These are phyloP conservation scores for Orbilia blumenaviensis DNA, from an alignment of 2,329 filamentous ascomycete species.

Conservation along the genomic window DNA sequence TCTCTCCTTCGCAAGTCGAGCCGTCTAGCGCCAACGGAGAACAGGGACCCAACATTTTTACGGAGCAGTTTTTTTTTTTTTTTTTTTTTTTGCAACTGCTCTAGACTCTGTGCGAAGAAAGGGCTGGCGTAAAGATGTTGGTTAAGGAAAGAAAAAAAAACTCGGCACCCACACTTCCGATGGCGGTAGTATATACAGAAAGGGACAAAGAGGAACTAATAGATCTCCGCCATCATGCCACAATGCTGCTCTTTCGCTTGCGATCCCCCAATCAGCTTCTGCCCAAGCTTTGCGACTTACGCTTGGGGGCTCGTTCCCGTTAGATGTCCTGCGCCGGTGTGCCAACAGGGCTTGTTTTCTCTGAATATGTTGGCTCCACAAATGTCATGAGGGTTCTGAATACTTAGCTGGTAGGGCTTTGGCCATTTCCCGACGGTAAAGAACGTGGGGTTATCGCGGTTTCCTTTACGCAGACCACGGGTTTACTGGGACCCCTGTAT, in stretches of 20 bases:
- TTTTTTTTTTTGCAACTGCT: too few relatives aligned
- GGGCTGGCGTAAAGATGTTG: too few relatives aligned
- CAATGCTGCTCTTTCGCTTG: conserved; percentile 7
- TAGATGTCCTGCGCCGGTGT: background rate
- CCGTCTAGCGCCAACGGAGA: conserved; percentile 13
- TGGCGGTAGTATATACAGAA: background rate
- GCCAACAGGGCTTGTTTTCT: background rate
- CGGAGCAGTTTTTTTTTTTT: background rate
- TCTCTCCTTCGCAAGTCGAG: background rate
- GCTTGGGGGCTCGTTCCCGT: background rate
- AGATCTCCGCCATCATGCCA: background rate
- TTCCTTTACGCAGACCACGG: background rate
- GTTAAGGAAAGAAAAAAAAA: background rate
- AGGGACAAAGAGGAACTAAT: background rate
- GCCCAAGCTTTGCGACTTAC: conserved; percentile 9
- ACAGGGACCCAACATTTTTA: background rate
- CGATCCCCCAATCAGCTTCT: conserved; percentile 8
- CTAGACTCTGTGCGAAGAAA: background rate
- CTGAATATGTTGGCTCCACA: background rate
- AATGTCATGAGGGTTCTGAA: background rate
- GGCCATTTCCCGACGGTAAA: background rate
- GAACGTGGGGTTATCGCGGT: background rate
- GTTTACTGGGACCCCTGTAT: background rate
- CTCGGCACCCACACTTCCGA: background rate
- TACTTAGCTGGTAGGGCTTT: background rate